Base-by-base conservation (phyloP, 768 basidiomycete species). In the Rhizopogon sp. region DNA sequence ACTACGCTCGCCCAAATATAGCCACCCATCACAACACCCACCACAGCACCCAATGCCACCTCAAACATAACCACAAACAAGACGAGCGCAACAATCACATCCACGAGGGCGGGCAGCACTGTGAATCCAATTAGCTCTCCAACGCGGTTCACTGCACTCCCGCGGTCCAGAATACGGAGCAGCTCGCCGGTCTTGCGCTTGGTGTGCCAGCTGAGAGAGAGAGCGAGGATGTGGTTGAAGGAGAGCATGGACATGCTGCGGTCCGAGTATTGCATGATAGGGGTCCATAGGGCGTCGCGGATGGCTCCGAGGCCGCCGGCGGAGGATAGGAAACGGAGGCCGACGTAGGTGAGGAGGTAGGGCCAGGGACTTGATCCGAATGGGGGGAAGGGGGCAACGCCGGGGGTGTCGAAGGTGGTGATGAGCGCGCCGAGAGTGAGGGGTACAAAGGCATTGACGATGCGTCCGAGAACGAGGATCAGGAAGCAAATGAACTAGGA, bases 221-320 rank as follows among this genome's bases (percentile, higher is more conserved):
- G 81, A 57, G 91, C 89, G 9, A 98, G 77, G 2, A 97, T 72
- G 63, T 96, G 94, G 56, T 93, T 83, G 71, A 90, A 91, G 9
- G 92, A 88, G 51, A 94, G 75, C 42, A 50, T 53, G 3, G 43
- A 63, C 72, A 56, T 58, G 80, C 82, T 81, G 62, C 86, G 74
- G 65, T 95, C 91, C 0, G 89, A 90, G 66, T 84, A 90, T 70
- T 93, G 91, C 81, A 93, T 88, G 42, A 98, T 88, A 1, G 93
- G 90, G 2, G 87, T 80, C 89, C 92, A 95, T 3, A 93, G 75
- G 31, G 79, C 79, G 66, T 84, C 81, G 43, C 81, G 81, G 45
- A 92, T 70, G 35, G 87, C 88, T 22, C 79, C 70, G 22, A 96
- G 70, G 25, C 93, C 93, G 22, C 88, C 89, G 52, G 79, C 81